Evolutionary conservation across 1,284 basidiomycete species (phyloP).

Genomic region (Boletus chippewaensis): DNA sequence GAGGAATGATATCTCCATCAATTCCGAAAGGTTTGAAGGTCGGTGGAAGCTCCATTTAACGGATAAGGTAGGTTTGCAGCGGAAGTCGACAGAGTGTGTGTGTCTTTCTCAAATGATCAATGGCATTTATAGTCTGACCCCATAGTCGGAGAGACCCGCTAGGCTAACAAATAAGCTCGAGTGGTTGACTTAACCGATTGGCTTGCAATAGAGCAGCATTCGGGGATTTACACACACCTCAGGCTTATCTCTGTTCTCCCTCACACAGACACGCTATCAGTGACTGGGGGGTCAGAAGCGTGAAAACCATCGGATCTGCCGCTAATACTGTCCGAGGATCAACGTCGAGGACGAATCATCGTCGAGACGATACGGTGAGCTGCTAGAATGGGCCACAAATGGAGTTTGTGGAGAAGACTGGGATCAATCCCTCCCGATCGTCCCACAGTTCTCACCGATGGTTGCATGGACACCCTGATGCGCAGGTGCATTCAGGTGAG

Average conservation of each 20-base stretch:
- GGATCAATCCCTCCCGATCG: neutral
- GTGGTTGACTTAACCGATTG: slow-evolving; percentile 4
- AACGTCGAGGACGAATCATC: neutral
- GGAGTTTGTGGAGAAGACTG: slow-evolving; percentile 2
- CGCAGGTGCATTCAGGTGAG: neutral
- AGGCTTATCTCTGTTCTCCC: neutral
- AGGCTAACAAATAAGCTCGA: slow-evolving; percentile 5
- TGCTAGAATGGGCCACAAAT: neutral
- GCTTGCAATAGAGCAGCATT: neutral
- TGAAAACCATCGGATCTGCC: neutral
- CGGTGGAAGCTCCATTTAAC: neutral
- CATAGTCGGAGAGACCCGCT: neutral
- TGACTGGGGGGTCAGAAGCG: neutral
- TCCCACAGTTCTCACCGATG: slow-evolving; percentile 10
- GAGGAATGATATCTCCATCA: neutral
- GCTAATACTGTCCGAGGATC: slow-evolving; percentile 12
- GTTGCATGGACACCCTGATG: slow-evolving; percentile 8
- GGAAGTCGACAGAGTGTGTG: neutral
- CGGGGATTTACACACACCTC: neutral
- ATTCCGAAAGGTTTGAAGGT: neutral
- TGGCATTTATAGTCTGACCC: neutral
- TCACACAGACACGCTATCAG: neutral
- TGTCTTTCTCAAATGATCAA: slow-evolving; percentile 7
- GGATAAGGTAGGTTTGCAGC: neutral
- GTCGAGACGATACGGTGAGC: neutral